Evolutionary conservation across 2,329 filamentous ascomycete genomes (phyloP).

Genomic region (Nemania diffusa): DNA sequence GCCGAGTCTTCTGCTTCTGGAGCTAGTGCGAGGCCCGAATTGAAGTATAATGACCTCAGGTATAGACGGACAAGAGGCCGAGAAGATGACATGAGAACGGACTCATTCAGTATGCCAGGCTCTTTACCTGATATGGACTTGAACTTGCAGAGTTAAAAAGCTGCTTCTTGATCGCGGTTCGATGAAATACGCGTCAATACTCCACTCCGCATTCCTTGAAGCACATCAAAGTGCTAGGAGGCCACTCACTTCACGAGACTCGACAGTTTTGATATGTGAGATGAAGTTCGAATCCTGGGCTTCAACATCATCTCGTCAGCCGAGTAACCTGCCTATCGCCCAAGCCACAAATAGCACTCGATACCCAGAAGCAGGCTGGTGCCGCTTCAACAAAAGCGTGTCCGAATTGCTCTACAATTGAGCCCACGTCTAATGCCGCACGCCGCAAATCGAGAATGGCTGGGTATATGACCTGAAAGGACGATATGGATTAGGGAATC

Average conservation of each 20-base stretch:
- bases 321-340: background rate
- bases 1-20: slow-evolving; percentile 53
- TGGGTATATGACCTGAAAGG: background rate
- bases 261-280: background rate
- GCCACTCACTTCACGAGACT: background rate
- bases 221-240: background rate
- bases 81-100: slow-evolving; percentile 48
- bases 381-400: background rate
- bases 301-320: background rate
- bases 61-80: slow-evolving; percentile 54
- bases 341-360: background rate
- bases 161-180: background rate
- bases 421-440: background rate
- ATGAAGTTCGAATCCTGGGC: background rate
- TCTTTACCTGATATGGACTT: slow-evolving; percentile 55
- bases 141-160: slow-evolving; percentile 42
- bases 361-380: slow-evolving; percentile 11
- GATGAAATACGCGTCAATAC: slow-evolving; percentile 13
- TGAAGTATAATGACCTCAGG: slow-evolving; percentile 49
- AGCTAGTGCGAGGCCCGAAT: slow-evolving; percentile 39
- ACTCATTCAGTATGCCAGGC: slow-evolving; percentile 58
- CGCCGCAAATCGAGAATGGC: background rate
- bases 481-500: background rate
- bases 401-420: background rate
- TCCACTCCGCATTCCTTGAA: slow-evolving; percentile 3